Evolutionary conservation across 73 alveolate species (phyloP).

Genomic region (Paramecium primaurelia): DNA sequence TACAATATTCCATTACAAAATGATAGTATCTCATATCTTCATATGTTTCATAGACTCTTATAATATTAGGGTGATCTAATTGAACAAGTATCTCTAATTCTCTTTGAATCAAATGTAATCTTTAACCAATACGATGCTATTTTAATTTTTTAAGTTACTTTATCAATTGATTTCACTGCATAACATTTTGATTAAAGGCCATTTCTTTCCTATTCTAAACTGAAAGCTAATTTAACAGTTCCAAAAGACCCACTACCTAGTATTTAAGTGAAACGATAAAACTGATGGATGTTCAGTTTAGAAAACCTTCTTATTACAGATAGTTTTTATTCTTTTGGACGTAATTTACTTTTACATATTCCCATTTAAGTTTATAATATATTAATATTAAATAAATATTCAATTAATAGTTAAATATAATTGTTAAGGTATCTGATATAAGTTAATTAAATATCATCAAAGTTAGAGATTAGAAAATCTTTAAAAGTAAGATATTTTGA

Average conservation of each 20-base stretch:
- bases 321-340: not conserved
- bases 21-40: constrained; percentile 71
- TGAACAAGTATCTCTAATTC: constrained; percentile 67
- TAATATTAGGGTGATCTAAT: constrained; percentile 85
- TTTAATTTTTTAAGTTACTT: not conserved
- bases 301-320: not conserved
- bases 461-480: too few species aligned
- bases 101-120: constrained; percentile 56
- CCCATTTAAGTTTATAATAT: not conserved
- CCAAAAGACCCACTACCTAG: constrained; percentile 66
- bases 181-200: not conserved
- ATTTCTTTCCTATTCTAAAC: constrained; percentile 43
- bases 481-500: not conserved
- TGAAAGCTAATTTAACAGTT: constrained; percentile 53
- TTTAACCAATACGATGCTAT: constrained; percentile 22
- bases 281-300: constrained; percentile 24
- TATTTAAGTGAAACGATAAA: constrained; percentile 1
- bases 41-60: constrained; percentile 73
- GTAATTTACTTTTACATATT: not conserved
- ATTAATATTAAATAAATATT: not conserved
- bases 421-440: not conserved
- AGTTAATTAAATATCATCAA: too few species aligned
- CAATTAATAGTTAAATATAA: not conserved
- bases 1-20: constrained; percentile 78
- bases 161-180: constrained; percentile 60